Evolutionary conservation across 2,329 filamentous ascomycete species (phyloP), one percentile per base, ranked within the genome.

Genomic region (Epicoccum nigrum): DNA sequence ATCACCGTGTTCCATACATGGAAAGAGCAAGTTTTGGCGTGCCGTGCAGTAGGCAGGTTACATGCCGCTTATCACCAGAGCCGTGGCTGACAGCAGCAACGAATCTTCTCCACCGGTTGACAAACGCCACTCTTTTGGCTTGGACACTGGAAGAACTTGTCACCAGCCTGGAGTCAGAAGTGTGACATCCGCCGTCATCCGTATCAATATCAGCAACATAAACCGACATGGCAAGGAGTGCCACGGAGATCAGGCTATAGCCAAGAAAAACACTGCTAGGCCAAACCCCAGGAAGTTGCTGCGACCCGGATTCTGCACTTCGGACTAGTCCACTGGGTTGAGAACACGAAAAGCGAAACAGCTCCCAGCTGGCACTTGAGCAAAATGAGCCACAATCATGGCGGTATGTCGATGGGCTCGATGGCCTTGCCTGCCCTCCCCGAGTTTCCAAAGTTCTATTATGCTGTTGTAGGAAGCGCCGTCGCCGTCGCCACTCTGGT

Each of bases 401-500:
- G 40, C 25, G 42, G 45, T n/a, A 52, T 52, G 49, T 47, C 49
- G 38, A 52, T 52, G 49, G 49, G 49, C 49, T 66, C 60, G 42
- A 78, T 77, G 77, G 68, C 72, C 60, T 65, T 79, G 23, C 79
- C 79, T 7, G 69, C 69, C 28, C 73, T 79, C 28, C 74, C 75
- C 47, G 70, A 76, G 21, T 71, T 83, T 45, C 81, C 81, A 56
- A 74, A 77, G 40, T 78, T 79, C 60, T 83, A 83, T 65, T 83
- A 81, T 76, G 76, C 75, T 1, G 75, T 81, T 2, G 74, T 83
- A 4, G 79, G 77, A 13, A 69, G 71, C 16, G 71, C 72, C 15
- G 73, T 81, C 39, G 77, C 60, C 15, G 56, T 76, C n/a, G 77
- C 77, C 28, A 69, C 74, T 6, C 42, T 76, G 5, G 74, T 74